Base-by-base conservation (phyloP, 768 basidiomycete species). In the Nevesoporus exiguus region DNA sequence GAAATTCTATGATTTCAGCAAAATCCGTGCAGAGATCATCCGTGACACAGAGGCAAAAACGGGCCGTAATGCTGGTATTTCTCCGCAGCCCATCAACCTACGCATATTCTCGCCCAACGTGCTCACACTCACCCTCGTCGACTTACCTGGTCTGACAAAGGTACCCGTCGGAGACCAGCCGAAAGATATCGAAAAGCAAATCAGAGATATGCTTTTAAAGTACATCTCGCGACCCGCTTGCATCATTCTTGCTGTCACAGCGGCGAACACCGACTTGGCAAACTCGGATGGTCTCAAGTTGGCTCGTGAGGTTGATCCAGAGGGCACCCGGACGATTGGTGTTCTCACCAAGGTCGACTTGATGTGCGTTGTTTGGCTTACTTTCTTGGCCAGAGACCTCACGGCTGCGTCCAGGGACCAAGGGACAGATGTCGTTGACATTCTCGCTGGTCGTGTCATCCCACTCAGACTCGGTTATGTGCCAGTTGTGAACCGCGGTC, bases 31-130 rank as follows among this genome's bases (percentile, higher is more conserved):
- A 37, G 97, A 99, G 73, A 99, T 99, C 60, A 81, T 98, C 29
- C 85, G 86, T 59, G 97, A 99, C 71, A 99, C 97, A 1, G 97
- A 98, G 69, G 90, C 91, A 54, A 98, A 98, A 81, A 99, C 97
- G 0, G 97, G 97, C 54, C 90, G 90, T 72, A 99, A 99, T 68
- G 95, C 96, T 39, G 96, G 97, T 54, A 98, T 98, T 66, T 98
- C 97, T 2, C 93, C 97, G 14, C 82, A 86, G 54, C 94, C 97
- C 51, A 99, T 98, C 81, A 98, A 98, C 74, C 77, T 99, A 52
- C 92, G 97, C 57, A 90, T 99, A 72, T 98, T 83, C 77, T 98
- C 96, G 2, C 97, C 97, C 25, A 92, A 98, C 65, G 95, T 98
- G 68, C 82, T 98, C 54, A 99, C 97, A 9, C 81, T 99, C 22